phyloP scores from a whole-genome alignment of 495 filamentous ascomycete species.

The Aspergillus affinis region DNA sequence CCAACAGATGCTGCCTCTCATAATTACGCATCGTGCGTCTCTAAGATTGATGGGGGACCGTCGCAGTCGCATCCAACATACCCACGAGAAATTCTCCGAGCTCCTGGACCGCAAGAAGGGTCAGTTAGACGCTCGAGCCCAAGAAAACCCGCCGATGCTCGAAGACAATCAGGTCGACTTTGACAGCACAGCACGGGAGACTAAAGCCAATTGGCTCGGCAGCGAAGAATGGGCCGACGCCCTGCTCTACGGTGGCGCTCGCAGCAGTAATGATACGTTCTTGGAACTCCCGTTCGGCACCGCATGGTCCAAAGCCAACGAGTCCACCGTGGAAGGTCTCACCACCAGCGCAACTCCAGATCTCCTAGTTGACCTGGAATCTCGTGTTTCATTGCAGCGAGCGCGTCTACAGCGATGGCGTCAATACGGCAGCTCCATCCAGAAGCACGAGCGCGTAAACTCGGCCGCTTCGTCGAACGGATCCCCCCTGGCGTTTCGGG shows the following conservation, averaged over 20 bases:
- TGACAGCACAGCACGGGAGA: slow-evolving; percentile 39
- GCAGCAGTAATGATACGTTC: slow-evolving; percentile 58
- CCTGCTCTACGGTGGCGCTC: slow-evolving; percentile 63
- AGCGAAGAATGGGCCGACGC: slow-evolving; percentile 65
- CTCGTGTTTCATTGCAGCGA: slow-evolving; percentile 59
- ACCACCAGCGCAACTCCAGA: slow-evolving; percentile 36
- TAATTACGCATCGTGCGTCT: slow-evolving; percentile 69
- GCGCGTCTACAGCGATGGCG: slow-evolving; percentile 69
- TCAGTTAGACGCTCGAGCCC: slow-evolving; percentile 40
- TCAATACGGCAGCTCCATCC: slow-evolving; percentile 53
- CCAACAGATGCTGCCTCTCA: slow-evolving; percentile 60
- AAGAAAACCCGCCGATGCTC: slow-evolving; percentile 10
- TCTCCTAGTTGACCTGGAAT: slow-evolving; percentile 60
- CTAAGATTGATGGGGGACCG: slow-evolving; percentile 51
- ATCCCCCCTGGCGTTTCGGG: slow-evolving; percentile 29
- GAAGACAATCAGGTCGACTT: slow-evolving; percentile 41
- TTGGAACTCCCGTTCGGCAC: slow-evolving; percentile 63
- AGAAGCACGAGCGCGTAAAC: slow-evolving; percentile 19
- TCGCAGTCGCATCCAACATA: slow-evolving; percentile 37
- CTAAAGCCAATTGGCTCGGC: slow-evolving; percentile 74
- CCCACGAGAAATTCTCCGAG: slow-evolving; percentile 60
- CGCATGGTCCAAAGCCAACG: slow-evolving; percentile 62
- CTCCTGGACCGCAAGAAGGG: slow-evolving; percentile 54
- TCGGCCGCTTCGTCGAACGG: slow-evolving; percentile 17
- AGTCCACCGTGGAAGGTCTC: slow-evolving; percentile 52